Evolutionary conservation across 2,329 filamentous ascomycete genomes (phyloP).

Genomic region (Claviceps sp.): DNA sequence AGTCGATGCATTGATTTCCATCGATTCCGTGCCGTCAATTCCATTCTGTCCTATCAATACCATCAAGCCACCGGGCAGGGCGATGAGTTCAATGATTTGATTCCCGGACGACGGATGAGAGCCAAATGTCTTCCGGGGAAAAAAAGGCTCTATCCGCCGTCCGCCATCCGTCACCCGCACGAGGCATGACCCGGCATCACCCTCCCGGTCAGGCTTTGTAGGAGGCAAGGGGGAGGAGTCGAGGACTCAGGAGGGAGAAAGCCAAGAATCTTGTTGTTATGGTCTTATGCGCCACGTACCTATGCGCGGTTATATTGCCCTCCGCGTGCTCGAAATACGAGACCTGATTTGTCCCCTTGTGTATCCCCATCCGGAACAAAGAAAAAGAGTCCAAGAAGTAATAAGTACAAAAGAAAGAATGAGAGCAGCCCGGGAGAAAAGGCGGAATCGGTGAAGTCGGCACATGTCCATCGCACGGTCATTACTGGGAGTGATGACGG

Average conservation of each 20-base stretch:
- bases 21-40: background rate
- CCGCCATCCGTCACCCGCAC: conserved; percentile 1
- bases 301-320: background rate
- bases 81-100: background rate
- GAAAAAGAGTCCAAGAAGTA: background rate
- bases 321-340: background rate
- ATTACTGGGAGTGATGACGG: no score
- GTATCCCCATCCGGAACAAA: no score
- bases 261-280: background rate
- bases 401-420: background rate
- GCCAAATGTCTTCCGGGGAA: conserved; percentile 3
- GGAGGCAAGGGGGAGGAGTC: background rate
- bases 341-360: background rate
- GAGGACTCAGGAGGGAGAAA: no score
- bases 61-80: background rate
- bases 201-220: background rate
- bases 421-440: background rate
- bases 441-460: no score
- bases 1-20: background rate
- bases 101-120: conserved; percentile 4
- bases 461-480: no score
- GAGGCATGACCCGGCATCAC: conserved; percentile 3
- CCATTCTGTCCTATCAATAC: background rate
- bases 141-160: background rate
- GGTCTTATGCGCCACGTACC: background rate